Evolutionary conservation across 768 basidiomycete genomes (phyloP).

Genomic region (Podaxis carcinomalis): DNA sequence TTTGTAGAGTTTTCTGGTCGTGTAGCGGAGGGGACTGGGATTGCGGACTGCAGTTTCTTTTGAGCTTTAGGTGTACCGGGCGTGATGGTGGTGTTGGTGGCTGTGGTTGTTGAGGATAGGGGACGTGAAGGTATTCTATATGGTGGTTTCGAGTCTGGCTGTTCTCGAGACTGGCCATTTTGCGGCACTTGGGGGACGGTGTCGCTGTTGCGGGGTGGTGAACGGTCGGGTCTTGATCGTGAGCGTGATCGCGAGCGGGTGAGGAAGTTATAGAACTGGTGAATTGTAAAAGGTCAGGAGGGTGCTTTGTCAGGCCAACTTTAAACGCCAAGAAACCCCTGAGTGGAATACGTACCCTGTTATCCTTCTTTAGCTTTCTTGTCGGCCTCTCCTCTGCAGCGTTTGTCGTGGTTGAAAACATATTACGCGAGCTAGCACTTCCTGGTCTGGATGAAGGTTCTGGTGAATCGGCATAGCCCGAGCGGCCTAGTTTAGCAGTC

Average conservation of each 20-base stretch:
- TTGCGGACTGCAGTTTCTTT: slow-evolving; percentile 22
- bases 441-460: slow-evolving; percentile 17
- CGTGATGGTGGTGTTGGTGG: slow-evolving; percentile 57
- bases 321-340: not conserved
- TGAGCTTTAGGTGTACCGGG: slow-evolving; percentile 47
- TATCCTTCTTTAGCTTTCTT: slow-evolving; percentile 39
- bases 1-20: slow-evolving; percentile 10
- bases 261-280: slow-evolving; percentile 59
- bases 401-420: slow-evolving; percentile 17
- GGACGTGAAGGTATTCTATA: slow-evolving; percentile 55
- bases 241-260: slow-evolving; percentile 62
- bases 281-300: not conserved
- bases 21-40: slow-evolving; percentile 19
- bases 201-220: slow-evolving; percentile 13
- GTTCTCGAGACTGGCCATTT: not conserved
- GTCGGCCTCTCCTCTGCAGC: slow-evolving; percentile 34
- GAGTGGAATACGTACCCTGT: slow-evolving; percentile 32
- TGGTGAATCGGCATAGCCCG: slow-evolving; percentile 30
- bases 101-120: slow-evolving; percentile 59
- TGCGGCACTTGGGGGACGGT: slow-evolving; percentile 20
- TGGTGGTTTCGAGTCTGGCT: slow-evolving; percentile 38
- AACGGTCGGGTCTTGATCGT: slow-evolving; percentile 32
- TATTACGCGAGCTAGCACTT: slow-evolving; percentile 19
- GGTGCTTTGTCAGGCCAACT: slow-evolving; percentile 3
- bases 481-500: slow-evolving; percentile 18